A percentile compares a stretch with the other conserved stretches of the same genome.
These are phyloP conservation scores for Aureobasidium lini DNA, from an alignment of 2,329 filamentous ascomycete species.

Conservation along the genomic window DNA sequence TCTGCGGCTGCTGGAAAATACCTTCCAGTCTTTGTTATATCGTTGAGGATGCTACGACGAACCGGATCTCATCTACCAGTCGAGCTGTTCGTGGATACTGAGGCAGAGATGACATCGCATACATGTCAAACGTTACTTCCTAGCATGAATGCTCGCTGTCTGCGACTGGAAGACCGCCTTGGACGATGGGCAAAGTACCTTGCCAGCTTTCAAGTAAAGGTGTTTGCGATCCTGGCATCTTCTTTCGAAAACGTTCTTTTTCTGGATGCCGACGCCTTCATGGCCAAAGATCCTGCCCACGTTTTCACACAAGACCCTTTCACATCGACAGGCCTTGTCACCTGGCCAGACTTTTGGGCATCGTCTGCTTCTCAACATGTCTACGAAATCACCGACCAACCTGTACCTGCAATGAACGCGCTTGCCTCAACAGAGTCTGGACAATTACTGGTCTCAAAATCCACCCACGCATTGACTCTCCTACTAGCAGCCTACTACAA, in stretches of 20 bases:
- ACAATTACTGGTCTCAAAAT: conserved; percentile 39
- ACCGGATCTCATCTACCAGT: conserved; percentile 38
- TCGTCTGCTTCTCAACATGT: conserved; percentile 33
- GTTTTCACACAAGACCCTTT: conserved; percentile 39
- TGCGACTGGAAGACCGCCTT: conserved; percentile 39
- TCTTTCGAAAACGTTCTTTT: conserved; percentile 44
- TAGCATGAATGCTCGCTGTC: conserved; percentile 35
- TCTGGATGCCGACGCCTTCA: conserved; percentile 42
- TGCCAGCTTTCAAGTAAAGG: conserved; percentile 40
- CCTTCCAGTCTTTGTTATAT: conserved; percentile 11
- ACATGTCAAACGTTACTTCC: conserved; percentile 39
- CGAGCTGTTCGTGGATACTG: conserved; percentile 38
- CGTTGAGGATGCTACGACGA: conserved; percentile 33
- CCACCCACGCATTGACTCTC: conserved; percentile 34
- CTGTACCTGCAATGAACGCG: conserved; percentile 15
- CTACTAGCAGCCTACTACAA: conserved; percentile 46
- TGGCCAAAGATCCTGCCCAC: conserved; percentile 32
- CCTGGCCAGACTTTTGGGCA: conserved; percentile 44
- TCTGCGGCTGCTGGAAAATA: conserved; percentile 10
- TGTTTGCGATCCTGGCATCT: conserved; percentile 42
- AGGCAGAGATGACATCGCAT: conserved; percentile 35
- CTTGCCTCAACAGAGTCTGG: conserved; percentile 36
- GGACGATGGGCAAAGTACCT: conserved; percentile 9
- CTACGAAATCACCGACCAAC: conserved; percentile 33
- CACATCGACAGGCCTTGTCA: conserved; percentile 33